Conservation (phyloP, 163 green algal genomes). For the Trebouxiophyceae sp. region DNA sequence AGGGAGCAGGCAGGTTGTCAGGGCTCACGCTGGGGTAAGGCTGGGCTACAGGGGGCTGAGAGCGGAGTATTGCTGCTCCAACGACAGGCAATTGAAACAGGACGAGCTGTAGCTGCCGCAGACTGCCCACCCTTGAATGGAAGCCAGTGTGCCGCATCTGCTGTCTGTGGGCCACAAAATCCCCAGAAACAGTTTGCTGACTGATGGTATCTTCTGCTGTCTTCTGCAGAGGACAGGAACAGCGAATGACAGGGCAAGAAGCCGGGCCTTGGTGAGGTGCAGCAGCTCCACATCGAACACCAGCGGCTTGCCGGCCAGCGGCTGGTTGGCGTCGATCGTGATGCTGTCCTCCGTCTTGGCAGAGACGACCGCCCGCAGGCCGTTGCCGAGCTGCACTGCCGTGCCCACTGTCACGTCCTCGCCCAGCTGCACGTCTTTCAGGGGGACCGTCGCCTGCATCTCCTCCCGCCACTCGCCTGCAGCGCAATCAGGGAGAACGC, state of each 20-base stretch:
- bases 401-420: slow-evolving; percentile 34
- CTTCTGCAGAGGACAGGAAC: neutral
- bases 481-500: neutral
- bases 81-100: neutral
- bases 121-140: too few species aligned
- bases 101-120: too few species aligned
- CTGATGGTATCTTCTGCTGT: neutral
- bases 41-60: too few species aligned
- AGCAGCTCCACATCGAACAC: slow-evolving; percentile 64
- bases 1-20: neutral
- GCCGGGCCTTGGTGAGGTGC: slow-evolving; percentile 19
- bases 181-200: neutral
- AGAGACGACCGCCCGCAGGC: slow-evolving; percentile 29
- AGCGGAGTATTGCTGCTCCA: neutral
- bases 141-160: too few species aligned
- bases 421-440: slow-evolving; percentile 23
- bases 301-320: slow-evolving; percentile 62
- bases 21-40: neutral
- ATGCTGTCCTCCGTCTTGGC: slow-evolving; percentile 16
- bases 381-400: slow-evolving; percentile 57
- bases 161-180: neutral
- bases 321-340: slow-evolving; percentile 65
- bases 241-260: neutral
- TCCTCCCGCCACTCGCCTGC: slow-evolving; percentile 28
- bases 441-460: slow-evolving; percentile 31